Conservation (phyloP, 805 yeast genomes). For the Myxozyma udenii region DNA sequence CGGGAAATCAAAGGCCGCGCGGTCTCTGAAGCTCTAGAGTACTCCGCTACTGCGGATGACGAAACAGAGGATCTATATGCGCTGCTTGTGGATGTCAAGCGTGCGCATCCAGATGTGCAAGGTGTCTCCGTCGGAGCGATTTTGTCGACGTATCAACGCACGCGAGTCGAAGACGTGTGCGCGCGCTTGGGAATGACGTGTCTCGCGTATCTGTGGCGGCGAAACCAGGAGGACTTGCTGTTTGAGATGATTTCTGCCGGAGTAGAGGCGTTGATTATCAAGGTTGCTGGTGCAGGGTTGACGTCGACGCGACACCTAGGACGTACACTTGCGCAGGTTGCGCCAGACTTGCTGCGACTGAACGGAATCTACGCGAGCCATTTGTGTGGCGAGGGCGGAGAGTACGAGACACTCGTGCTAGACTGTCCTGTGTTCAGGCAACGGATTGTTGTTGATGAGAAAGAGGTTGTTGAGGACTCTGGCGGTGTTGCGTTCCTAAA, state of each 20-base stretch:
- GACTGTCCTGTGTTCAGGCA: slow-evolving; percentile 81
- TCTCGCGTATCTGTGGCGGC: slow-evolving; percentile 84
- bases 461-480: slow-evolving; percentile 23
- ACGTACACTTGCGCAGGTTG: slow-evolving; percentile 57
- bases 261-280: slow-evolving; percentile 78
- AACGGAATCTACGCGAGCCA: slow-evolving; percentile 75
- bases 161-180: slow-evolving; percentile 90
- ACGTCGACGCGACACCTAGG: slow-evolving; percentile 60
- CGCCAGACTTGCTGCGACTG: slow-evolving; percentile 52
- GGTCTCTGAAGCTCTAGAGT: slow-evolving; percentile 64
- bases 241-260: slow-evolving; percentile 68
- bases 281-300: slow-evolving; percentile 91
- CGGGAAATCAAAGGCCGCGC: slow-evolving; percentile 62
- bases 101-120: slow-evolving; percentile 63
- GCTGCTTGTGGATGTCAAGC: slow-evolving; percentile 50
- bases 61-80: slow-evolving; percentile 81
- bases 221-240: slow-evolving; percentile 76
- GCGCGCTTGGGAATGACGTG: slow-evolving; percentile 63
- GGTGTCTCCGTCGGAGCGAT: slow-evolving; percentile 97
- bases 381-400: slow-evolving; percentile 99
- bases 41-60: slow-evolving; percentile 62
- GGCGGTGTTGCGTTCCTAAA: slow-evolving; percentile 65
- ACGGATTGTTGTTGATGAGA: slow-evolving; percentile 46
- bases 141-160: slow-evolving; percentile 89
- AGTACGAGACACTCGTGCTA: slow-evolving; percentile 87